Base-by-base conservation (phyloP, 495 filamentous ascomycete genomes). In the Aspergillus hancockii region DNA sequence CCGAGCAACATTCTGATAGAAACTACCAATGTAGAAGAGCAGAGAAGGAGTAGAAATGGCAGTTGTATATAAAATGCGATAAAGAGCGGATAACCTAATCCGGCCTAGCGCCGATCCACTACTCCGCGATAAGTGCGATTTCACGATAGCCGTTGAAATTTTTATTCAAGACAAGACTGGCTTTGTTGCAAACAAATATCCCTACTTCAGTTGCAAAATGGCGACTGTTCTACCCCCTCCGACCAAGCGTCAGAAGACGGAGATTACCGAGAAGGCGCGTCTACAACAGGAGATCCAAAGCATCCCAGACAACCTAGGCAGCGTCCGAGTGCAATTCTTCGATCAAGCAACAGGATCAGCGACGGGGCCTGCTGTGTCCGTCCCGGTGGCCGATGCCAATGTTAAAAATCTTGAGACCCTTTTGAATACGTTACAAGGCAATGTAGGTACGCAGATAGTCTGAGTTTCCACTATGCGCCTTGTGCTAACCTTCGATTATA, bases 321-420 rank as follows among this genome's bases (percentile, higher is more conserved):
- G 85, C 57, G 82, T 97, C 56, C 88, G 92, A 63, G 83, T 96
- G 46, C 90, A 92, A 64, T 94, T 99, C 69, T 80, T 88, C 71
- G 95, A 98, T 71, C 85, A 90, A 68, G 88, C 90, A 54, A 91
- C 88, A 14, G 88, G 88, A 63, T 76, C 79, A 71, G 77, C 76
- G 54, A 87, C 78, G 54, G 88, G 78, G 72, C 89, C 80, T 49
- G 85, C 89, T 18, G 87, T 96, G 59, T 85, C 90, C 49, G 85
- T 97, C 25, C 86, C 92, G 32, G 85, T 97, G 56, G 89, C 85
- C 62, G 90, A 97, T 78, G 89, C 94, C 12, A 90, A 85, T 5
- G 86, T 91, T 25, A 92, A 92, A 71, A 96, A 99, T 65, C 82
- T 99, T 28, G 93, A 94, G 65, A 81, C 91, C 21, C 79, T 98